These are phyloP conservation scores for Glycine latifolia DNA, from an alignment of 306 rosid genomes.

Conservation along the genomic window DNA sequence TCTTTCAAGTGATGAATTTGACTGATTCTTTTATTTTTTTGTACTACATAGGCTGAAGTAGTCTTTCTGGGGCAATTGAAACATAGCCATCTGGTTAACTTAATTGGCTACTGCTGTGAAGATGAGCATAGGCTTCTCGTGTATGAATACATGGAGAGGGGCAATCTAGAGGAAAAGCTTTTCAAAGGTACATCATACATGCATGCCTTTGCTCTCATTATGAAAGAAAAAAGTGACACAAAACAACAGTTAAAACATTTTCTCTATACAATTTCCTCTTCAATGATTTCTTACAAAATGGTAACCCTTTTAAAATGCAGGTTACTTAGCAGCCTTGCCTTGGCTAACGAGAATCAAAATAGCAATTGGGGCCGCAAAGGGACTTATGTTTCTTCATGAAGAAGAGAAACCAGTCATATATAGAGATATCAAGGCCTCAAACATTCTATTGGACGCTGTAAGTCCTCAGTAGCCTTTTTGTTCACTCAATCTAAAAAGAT, in stretches of 20 bases:
- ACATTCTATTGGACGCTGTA: conserved; percentile 80
- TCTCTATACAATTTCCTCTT: not conserved
- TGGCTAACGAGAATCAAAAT: conserved; percentile 91
- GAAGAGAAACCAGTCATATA: conserved; percentile 84
- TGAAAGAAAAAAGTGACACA: not conserved
- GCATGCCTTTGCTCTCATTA: conserved; percentile 7
- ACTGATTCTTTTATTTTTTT: not conserved
- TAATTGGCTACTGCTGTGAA: conserved; percentile 91
- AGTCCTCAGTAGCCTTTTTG: conserved; percentile 13
- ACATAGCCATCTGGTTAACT: conserved; percentile 85
- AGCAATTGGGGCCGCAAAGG: conserved; percentile 91
- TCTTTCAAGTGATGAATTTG: not conserved
- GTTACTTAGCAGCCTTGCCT: conserved; percentile 76
- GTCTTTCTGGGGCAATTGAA: conserved; percentile 86
- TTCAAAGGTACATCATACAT: conserved; percentile 61
- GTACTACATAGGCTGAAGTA: conserved; percentile 74
- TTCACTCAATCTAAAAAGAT: not conserved
- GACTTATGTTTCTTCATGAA: conserved; percentile 86
- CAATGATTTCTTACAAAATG: conserved; percentile 24
- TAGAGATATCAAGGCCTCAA: conserved; percentile 89
- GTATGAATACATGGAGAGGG: conserved; percentile 82
- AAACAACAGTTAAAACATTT: not conserved
- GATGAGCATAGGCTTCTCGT: conserved; percentile 92
- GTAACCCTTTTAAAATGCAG: conserved; percentile 56
- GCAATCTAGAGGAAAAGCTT: conserved; percentile 73